Evolutionary conservation across 2,329 filamentous ascomycete species (phyloP).

Genomic region (Chaetothyriales sp.): DNA sequence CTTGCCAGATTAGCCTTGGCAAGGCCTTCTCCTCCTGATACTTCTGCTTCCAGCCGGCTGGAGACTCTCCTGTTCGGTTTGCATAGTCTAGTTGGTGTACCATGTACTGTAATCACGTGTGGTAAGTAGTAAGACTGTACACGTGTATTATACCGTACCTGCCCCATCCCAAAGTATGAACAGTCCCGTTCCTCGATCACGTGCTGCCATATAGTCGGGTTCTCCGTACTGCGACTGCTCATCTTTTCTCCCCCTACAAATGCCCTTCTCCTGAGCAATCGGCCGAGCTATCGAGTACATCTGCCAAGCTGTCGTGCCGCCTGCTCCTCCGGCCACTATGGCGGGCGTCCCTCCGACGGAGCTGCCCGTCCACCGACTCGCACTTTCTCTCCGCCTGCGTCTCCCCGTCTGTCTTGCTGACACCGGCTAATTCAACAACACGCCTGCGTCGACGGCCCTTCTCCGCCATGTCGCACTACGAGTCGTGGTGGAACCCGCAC

Average conservation of each 20-base stretch:
- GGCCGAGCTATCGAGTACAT: not conserved
- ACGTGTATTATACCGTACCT: not conserved
- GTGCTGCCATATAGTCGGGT: not conserved
- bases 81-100: too few relatives aligned
- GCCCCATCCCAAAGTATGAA: not conserved
- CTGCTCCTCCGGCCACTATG: slow-evolving; percentile 21
- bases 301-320: slow-evolving; percentile 24
- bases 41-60: too few relatives aligned
- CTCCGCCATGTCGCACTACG: not conserved
- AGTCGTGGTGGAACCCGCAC: not conserved
- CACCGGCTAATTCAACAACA: not conserved
- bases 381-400: not conserved
- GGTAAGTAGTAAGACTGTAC: too few relatives aligned
- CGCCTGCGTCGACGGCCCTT: not conserved
- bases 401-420: not conserved
- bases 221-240: not conserved
- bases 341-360: slow-evolving; percentile 15
- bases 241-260: not conserved
- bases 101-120: too few relatives aligned
- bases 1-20: too few relatives aligned
- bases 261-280: not conserved
- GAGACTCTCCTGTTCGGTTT: too few relatives aligned
- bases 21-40: too few relatives aligned
- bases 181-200: too few relatives aligned
- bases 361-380: too few relatives aligned